Evolutionary conservation across 1,284 basidiomycete genomes (phyloP).

Genomic region (Nidula niveotomentosa): DNA sequence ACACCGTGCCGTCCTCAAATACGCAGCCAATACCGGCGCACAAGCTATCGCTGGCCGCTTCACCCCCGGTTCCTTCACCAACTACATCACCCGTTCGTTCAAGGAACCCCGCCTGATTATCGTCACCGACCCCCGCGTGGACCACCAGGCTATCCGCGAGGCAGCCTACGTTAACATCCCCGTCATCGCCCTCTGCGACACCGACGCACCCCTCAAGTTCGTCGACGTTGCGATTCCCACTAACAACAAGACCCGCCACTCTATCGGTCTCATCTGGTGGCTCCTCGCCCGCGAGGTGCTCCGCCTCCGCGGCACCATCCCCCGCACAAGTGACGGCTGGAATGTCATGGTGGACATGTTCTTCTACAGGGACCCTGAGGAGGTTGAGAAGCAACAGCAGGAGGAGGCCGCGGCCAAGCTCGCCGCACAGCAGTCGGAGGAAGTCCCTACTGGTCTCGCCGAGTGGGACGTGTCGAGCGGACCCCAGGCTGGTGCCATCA

Average conservation of each 20-base stretch:
- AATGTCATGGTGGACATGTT: slow-evolving; percentile 99
- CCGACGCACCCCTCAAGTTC: slow-evolving; percentile 95
- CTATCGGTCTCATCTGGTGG: slow-evolving; percentile 99
- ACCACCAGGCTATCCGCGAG: slow-evolving; percentile 99
- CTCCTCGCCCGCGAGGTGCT: slow-evolving; percentile 97
- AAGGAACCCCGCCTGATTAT: slow-evolving; percentile 99
- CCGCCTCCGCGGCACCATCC: slow-evolving; percentile 90
- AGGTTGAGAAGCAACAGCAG: slow-evolving; percentile 96
- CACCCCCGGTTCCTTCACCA: slow-evolving; percentile 98
- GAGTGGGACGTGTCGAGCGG: slow-evolving; percentile 84
- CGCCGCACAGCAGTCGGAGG: slow-evolving; percentile 57
- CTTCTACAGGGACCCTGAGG: slow-evolving; percentile 99
- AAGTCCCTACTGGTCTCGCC: slow-evolving; percentile 39
- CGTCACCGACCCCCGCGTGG: slow-evolving; percentile 98
- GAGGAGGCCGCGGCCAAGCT: slow-evolving; percentile 87
- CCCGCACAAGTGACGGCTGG: slow-evolving; percentile 91
- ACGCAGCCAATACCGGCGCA: slow-evolving; percentile 96
- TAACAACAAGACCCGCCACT: slow-evolving; percentile 99
- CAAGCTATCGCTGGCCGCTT: slow-evolving; percentile 99
- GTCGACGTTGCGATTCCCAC: slow-evolving; percentile 99
- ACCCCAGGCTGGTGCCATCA: slow-evolving; percentile 68
- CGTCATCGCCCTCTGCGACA: slow-evolving; percentile 98
- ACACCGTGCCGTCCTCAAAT: slow-evolving; percentile 99
- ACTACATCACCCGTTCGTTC: slow-evolving; percentile 99
- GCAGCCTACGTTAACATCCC: slow-evolving; percentile 99